These are phyloP conservation scores for Actinidia chinensis DNA, from an alignment of 179 eudicot species.

Conservation along the genomic window DNA sequence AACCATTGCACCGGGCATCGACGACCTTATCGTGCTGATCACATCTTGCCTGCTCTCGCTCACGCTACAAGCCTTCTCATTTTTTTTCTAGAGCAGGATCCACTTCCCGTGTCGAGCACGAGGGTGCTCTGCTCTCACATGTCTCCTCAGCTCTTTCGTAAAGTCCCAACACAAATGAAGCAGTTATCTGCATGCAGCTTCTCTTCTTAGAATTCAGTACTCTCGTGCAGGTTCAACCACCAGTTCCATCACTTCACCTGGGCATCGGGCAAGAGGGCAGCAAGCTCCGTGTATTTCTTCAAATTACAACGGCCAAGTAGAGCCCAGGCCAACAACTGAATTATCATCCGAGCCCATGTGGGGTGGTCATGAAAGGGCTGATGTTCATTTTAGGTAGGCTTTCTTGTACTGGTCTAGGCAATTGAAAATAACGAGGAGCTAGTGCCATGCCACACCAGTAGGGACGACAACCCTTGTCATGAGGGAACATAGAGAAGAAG, in stretches of 20 bases:
- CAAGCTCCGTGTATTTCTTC: conserved; percentile 40
- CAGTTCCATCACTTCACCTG: conserved; percentile 70
- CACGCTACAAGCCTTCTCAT: conserved; percentile 55
- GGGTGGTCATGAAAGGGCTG: conserved; percentile 20
- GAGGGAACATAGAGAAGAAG: conserved; percentile 68
- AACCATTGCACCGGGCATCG: conserved; percentile 56
- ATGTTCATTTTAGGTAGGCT: conserved; percentile 44
- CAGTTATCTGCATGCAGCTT: conserved; percentile 56
- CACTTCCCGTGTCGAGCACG: conserved; percentile 48
- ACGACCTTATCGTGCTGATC: conserved; percentile 49
- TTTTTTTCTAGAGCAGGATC: conserved; percentile 54
- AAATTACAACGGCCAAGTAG: conserved; percentile 25
- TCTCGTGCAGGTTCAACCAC: conserved; percentile 57
- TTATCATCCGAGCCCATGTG: conserved; percentile 15
- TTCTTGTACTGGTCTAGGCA: conserved; percentile 70
- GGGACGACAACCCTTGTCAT: conserved; percentile 70
- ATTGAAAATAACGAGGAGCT: conserved; percentile 61
- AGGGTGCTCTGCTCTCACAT: conserved; percentile 56
- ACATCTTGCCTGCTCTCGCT: conserved; percentile 46
- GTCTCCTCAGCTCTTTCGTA: conserved; percentile 58
- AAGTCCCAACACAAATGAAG: conserved; percentile 42
- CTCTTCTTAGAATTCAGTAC: conserved; percentile 48
- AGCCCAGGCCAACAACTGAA: conserved; percentile 15
- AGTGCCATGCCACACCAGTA: conserved; percentile 77
- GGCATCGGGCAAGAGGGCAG: conserved; percentile 72